Evolutionary conservation across 139 green algal genomes (phyloP).

Genomic region (Chlamydomonas sphaeroides): DNA sequence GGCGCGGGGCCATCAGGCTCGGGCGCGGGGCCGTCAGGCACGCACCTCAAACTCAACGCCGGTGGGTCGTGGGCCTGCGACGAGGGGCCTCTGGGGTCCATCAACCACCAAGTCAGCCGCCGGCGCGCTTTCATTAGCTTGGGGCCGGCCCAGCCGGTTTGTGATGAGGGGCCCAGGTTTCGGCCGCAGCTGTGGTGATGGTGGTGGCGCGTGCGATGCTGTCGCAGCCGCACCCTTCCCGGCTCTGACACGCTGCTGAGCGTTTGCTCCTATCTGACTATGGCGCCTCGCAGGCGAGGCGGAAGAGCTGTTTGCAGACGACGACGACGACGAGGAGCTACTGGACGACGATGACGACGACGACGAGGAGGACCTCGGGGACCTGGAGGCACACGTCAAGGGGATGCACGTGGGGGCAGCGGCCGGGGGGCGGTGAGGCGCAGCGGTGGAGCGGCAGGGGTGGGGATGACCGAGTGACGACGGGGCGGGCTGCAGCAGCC

Average conservation of each 20-base stretch:
- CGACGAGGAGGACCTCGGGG: conserved; percentile 45
- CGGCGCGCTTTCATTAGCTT: too few species aligned
- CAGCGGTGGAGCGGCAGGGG: neutral
- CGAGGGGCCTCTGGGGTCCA: too few species aligned
- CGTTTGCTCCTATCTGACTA: neutral
- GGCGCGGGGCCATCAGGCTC: neutral
- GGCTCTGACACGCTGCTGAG: neutral
- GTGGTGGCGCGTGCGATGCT: too few species aligned
- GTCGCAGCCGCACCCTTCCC: too few species aligned
- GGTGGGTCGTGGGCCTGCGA: neutral
- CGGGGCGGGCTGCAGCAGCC: too few species aligned
- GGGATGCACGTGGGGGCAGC: conserved; percentile 33
- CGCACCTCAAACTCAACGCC: conserved; percentile 26
- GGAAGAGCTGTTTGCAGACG: neutral
- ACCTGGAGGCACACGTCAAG: conserved; percentile 37
- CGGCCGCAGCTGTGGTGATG: too few species aligned
- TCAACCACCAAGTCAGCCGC: too few species aligned
- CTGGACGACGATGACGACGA: conserved; percentile 34
- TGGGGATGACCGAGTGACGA: neutral
- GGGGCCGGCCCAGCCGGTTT: too few species aligned
- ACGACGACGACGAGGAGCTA: conserved; percentile 31
- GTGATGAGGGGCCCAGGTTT: too few species aligned
- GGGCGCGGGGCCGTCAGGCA: conserved; percentile 23
- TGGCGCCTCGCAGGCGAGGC: neutral
- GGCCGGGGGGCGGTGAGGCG: neutral